Evolutionary conservation across 2,329 filamentous ascomycete species (phyloP).

Genomic region (Ascochyta pisi): DNA sequence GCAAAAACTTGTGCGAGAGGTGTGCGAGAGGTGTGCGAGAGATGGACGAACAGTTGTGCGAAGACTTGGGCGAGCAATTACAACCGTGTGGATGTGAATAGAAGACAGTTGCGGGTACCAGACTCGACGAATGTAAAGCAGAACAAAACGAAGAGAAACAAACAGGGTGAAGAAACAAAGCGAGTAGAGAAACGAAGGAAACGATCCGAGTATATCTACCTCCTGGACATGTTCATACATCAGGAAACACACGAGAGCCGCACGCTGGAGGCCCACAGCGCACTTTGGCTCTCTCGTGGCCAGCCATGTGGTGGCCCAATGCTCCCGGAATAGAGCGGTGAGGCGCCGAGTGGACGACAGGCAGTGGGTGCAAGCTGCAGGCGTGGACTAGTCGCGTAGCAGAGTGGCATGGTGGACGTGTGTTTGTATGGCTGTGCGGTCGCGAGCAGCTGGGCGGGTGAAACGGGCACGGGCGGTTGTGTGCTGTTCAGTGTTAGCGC

Average conservation of each 20-base stretch:
- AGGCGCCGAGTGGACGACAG: slow-evolving; percentile 45
- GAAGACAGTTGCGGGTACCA: slow-evolving; percentile 8
- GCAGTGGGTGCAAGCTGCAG: slow-evolving; percentile 26
- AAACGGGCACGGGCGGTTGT: slow-evolving; percentile 42
- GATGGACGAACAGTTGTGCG: background rate
- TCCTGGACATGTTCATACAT: slow-evolving; percentile 17
- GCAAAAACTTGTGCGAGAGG: no score
- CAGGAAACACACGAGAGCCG: slow-evolving; percentile 18
- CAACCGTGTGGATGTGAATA: background rate
- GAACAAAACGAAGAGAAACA: slow-evolving; percentile 11
- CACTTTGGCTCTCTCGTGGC: slow-evolving; percentile 16
- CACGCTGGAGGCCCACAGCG: slow-evolving; percentile 21
- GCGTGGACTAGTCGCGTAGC: slow-evolving; percentile 30
- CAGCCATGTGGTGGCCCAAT: slow-evolving; percentile 21
- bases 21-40: no score
- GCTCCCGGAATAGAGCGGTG: slow-evolving; percentile 31
- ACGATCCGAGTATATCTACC: slow-evolving; percentile 27
- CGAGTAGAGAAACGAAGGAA: slow-evolving; percentile 4
- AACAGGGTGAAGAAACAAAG: slow-evolving; percentile 8
- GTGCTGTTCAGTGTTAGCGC: slow-evolving; percentile 24
- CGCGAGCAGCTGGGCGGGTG: slow-evolving; percentile 32
- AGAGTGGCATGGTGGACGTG: slow-evolving; percentile 34
- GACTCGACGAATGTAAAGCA: slow-evolving; percentile 15
- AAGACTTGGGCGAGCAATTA: background rate
- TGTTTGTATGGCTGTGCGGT: slow-evolving; percentile 47